Evolutionary conservation across 768 basidiomycete species (phyloP), one percentile per base, ranked within the genome.

Genomic region (Auriscalpium orientale): DNA sequence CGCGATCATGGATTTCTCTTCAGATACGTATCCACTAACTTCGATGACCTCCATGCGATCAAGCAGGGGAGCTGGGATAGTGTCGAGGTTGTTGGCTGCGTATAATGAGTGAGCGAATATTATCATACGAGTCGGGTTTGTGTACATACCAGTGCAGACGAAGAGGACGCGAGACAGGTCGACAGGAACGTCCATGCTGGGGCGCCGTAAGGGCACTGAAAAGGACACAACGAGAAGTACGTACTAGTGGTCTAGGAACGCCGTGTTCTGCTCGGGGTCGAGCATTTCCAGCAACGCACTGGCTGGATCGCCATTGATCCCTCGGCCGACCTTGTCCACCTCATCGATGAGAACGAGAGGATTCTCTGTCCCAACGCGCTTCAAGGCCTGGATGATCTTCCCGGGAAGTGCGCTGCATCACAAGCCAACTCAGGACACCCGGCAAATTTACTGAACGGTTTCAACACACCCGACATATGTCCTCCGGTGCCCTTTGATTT

Each of bases 21-120:
- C 93, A 0, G 89, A 86, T 20, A 98, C 94, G 66, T 98, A 98
- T 16, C 94, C 92, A 53, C 86, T 88, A 21, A 98, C 91, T 74
- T 97, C 91, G 40, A 98, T 78, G 2, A 98, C 91, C 67, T 97
- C 94, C 94, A 98, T 97, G 58, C 94, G 84, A 68, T 98, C 94
- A 20, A 95, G 80, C 4, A 98, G 78, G 2, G 94, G 94, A 0
- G 91, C 92, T 2, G 95, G 93, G 60, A 97, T 97, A 3, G 92
- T 95, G 54, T 93, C 89, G 51, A 95, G 84, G 58, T 86, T 88
- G 70, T 95, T 95, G 43, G 94, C 94, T 76, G 56, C 15, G 38
- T 21, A 38, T 28, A 9, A 46, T 40, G 61, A 16, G 56, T 51
- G 7, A 57, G 22, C 13, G 21, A n/a, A 38, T n/a, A n/a, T n/a